These are phyloP conservation scores for Lippia alba DNA, from an alignment of 305 asterid genomes.

Conservation along the genomic window DNA sequence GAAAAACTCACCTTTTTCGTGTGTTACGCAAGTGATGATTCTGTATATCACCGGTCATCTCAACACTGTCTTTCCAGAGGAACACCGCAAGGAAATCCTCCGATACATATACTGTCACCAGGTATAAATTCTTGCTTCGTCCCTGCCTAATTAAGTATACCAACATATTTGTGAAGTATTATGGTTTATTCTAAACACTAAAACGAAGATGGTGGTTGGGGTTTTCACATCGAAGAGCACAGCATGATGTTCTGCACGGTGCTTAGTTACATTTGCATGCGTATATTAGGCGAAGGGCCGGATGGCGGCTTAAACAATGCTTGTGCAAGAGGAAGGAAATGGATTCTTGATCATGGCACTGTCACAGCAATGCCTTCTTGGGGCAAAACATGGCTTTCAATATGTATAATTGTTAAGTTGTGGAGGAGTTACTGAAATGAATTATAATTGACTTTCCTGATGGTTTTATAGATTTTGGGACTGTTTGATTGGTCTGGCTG, in stretches of 20 bases:
- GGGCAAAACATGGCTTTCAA: slow-evolving; percentile 97
- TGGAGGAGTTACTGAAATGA: no score
- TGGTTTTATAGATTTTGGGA: no score
- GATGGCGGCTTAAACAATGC: slow-evolving; percentile 69
- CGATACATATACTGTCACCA: slow-evolving; percentile 90
- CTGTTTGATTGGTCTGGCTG: no score
- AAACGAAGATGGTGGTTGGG: slow-evolving; percentile 89
- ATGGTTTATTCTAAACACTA: slow-evolving; percentile 20
- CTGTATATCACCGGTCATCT: slow-evolving; percentile 85
- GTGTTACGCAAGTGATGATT: slow-evolving; percentile 72
- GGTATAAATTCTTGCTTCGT: no score
- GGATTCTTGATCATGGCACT: slow-evolving; percentile 90
- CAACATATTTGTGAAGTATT: no score
- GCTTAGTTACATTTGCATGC: slow-evolving; percentile 67
- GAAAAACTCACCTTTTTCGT: no score
- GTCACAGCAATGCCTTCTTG: slow-evolving; percentile 82
- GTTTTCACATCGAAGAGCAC: slow-evolving; percentile 68
- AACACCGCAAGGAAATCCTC: slow-evolving; percentile 78
- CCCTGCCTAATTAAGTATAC: no score
- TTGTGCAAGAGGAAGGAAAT: slow-evolving; percentile 75
- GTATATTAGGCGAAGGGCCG: slow-evolving; percentile 72
- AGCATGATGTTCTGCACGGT: slow-evolving; percentile 74
- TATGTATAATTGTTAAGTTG: slow-evolving; percentile 42
- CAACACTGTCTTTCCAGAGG: slow-evolving; percentile 67
- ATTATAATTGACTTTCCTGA: neutral